Conservation (phyloP, 2,329 filamentous ascomycete genomes). For the Aspergillus jensenii region DNA sequence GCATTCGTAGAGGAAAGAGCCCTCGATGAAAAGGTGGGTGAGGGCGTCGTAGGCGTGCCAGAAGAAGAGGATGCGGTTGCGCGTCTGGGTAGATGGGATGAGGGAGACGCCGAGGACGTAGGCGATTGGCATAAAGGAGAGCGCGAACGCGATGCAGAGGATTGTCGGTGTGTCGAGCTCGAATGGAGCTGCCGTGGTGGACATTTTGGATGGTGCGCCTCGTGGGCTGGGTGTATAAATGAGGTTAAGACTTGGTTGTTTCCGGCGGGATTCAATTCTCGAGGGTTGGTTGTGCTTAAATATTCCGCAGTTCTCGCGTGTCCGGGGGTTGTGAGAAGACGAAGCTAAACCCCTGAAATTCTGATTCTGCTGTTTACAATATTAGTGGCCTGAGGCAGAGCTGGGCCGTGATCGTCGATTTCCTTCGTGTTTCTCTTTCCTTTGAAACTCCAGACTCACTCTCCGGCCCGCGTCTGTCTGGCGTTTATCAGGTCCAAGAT, state of each 20-base stretch:
- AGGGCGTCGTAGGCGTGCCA: slow-evolving; percentile 94
- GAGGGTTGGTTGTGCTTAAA: background rate
- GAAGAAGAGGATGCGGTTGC: slow-evolving; percentile 77
- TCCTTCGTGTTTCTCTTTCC: background rate
- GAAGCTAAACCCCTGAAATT: background rate
- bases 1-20: slow-evolving; percentile 88
- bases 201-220: background rate
- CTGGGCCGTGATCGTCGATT: background rate
- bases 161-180: slow-evolving; percentile 48
- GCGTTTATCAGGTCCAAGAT: background rate
- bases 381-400: background rate
- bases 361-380: background rate
- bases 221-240: background rate
- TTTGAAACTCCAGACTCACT: background rate
- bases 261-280: background rate
- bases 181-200: slow-evolving; percentile 29
- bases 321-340: background rate
- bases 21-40: slow-evolving; percentile 89
- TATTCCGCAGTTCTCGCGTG: background rate
- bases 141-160: slow-evolving; percentile 54
- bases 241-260: background rate
- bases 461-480: background rate
- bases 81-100: slow-evolving; percentile 55
- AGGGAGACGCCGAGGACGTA: slow-evolving; percentile 50
- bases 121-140: slow-evolving; percentile 55